Conservation (phyloP, 2,329 filamentous ascomycete genomes). For the Grosmannia huntii region DNA sequence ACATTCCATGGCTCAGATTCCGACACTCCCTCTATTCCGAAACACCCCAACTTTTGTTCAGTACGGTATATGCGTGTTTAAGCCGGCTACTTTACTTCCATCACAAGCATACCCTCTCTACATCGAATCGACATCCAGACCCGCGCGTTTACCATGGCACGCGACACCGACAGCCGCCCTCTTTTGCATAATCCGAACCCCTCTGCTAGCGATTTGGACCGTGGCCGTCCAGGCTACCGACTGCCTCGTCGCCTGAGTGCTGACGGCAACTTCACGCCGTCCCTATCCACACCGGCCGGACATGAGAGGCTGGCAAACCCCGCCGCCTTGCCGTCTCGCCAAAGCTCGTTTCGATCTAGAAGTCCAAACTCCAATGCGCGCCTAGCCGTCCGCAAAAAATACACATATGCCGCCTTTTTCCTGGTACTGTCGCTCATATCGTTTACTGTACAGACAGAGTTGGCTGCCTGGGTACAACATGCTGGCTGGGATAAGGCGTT, state of each 20-base stretch:
- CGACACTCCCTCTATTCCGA: background rate
- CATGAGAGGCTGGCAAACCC: background rate
- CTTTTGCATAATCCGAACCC: conserved; percentile 1
- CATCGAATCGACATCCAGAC: background rate
- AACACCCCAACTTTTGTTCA: background rate
- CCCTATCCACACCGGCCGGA: background rate
- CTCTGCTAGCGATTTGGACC: background rate
- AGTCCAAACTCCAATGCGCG: conserved; percentile 55
- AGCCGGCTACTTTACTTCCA: background rate
- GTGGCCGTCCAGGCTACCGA: conserved; percentile 5
- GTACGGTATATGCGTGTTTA: background rate
- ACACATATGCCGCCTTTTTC: conserved; percentile 77
- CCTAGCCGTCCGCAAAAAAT: conserved; percentile 62
- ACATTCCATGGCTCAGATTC: background rate
- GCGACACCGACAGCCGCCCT: conserved; percentile 1
- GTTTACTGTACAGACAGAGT: conserved; percentile 91
- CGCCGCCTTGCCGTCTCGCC: conserved; percentile 24
- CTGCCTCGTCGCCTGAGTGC: conserved; percentile 2
- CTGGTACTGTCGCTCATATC: conserved; percentile 69
- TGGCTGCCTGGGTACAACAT: conserved; percentile 88
- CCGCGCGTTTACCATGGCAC: background rate
- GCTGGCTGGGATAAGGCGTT: conserved; percentile 97
- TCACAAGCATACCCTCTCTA: background rate
- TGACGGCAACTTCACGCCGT: background rate
- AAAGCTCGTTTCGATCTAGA: conserved; percentile 62